Evolutionary conservation across 345 rosid species (phyloP).

Genomic region (Boechera divaricarpa): DNA sequence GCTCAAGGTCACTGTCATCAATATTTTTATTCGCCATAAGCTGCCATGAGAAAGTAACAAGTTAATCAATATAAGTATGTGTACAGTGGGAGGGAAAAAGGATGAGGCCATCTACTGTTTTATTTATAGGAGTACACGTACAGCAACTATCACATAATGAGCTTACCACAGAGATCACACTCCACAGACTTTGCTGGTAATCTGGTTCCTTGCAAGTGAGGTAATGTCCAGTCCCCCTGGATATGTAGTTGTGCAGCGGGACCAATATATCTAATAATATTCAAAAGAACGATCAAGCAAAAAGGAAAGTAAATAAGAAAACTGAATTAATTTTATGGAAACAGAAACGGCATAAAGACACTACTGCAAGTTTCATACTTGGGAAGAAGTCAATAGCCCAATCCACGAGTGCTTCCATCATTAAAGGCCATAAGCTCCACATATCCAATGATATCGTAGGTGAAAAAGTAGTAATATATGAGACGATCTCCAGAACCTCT

Average conservation of each 20-base stretch:
- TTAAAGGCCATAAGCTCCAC: conserved; percentile 99
- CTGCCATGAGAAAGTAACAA: conserved; percentile 49
- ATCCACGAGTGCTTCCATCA: conserved; percentile 89
- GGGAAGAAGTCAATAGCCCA: conserved; percentile 99
- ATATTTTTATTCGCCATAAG: conserved; percentile 78
- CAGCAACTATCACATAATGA: conserved; percentile 25
- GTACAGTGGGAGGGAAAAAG: not conserved
- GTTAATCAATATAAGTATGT: not conserved
- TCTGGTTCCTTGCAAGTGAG: conserved; percentile 88
- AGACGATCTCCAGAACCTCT: conserved; percentile 97
- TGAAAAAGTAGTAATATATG: conserved; percentile 91
- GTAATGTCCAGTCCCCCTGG: conserved; percentile 86
- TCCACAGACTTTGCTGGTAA: conserved; percentile 98
- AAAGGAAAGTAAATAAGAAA: conserved; percentile 7
- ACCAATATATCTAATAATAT: conserved; percentile 78
- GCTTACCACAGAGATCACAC: conserved; percentile 83
- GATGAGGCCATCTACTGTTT: not conserved
- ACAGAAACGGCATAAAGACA: not conserved
- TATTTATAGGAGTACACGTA: not conserved
- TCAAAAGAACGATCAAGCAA: conserved; percentile 12
- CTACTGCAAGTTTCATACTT: conserved; percentile 49
- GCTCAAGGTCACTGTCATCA: conserved; percentile 90
- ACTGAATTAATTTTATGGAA: not conserved
- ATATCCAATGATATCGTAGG: conserved; percentile 92
- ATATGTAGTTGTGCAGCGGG: conserved; percentile 93